Evolutionary conservation across 108 stramenopile species (phyloP).

Genomic region (Discostella pseudostelligera): DNA sequence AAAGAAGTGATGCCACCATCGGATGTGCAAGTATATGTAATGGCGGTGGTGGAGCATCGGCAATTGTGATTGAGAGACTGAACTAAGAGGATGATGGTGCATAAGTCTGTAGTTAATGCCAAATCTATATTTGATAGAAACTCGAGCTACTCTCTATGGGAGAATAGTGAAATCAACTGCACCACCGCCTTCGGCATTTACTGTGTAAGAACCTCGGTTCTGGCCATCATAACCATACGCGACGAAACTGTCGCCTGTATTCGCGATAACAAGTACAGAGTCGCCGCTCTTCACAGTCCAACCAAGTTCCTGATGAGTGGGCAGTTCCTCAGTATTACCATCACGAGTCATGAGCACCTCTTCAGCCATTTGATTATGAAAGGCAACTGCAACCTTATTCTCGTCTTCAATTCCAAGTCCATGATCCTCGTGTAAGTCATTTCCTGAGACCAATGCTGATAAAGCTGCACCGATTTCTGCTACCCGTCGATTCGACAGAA

Average conservation of each 20-base stretch:
- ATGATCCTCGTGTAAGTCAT: conserved; percentile 39
- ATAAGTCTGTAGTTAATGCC: conserved; percentile 3
- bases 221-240: conserved; percentile 17
- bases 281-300: conserved; percentile 6
- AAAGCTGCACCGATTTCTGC: conserved; percentile 38
- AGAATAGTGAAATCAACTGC: conserved; percentile 26
- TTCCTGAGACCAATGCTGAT: conserved; percentile 29
- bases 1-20: conserved; percentile 81
- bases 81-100: conserved; percentile 18
- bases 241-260: conserved; percentile 29
- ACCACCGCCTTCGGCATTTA: conserved; percentile 21
- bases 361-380: conserved; percentile 33
- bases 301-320: conserved; percentile 6
- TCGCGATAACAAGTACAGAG: conserved; percentile 26
- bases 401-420: conserved; percentile 41
- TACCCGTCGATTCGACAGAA: conserved; percentile 32
- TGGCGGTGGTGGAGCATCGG: conserved; percentile 97
- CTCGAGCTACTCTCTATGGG: not conserved
- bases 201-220: conserved; percentile 1
- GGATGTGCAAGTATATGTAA: conserved; percentile 98
- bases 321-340: not conserved
- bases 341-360: conserved; percentile 13
- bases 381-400: conserved; percentile 25
- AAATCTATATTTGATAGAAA: not conserved
- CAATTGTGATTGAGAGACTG: conserved; percentile 92